These are phyloP conservation scores for Paxillus ammoniavirescens DNA, from an alignment of 768 basidiomycete species.

Conservation along the genomic window DNA sequence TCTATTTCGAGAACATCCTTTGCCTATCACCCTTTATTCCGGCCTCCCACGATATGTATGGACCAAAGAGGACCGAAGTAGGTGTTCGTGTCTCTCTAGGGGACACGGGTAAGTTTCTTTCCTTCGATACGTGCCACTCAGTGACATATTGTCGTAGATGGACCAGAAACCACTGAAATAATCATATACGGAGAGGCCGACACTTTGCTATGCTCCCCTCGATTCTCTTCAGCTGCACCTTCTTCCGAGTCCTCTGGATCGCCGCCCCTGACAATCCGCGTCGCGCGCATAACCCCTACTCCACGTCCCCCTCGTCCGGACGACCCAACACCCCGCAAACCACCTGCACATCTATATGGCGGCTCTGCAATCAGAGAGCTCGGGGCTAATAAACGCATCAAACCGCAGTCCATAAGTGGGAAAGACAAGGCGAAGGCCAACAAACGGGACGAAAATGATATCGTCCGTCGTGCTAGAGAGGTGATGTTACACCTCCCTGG, in stretches of 20 bases:
- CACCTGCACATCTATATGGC: constrained; percentile 39
- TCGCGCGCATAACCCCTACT: constrained; percentile 54
- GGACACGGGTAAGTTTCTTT: constrained; percentile 48
- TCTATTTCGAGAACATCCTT: constrained; percentile 72
- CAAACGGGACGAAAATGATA: constrained; percentile 26
- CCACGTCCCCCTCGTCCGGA: constrained; percentile 61
- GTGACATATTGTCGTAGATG: constrained; percentile 39
- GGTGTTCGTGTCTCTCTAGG: constrained; percentile 72
- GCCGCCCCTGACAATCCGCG: constrained; percentile 39
- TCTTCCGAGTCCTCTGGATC: constrained; percentile 21
- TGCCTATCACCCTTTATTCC: constrained; percentile 44
- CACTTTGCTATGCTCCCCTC: constrained; percentile 8
- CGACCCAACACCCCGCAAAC: constrained; percentile 74
- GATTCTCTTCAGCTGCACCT: constrained; percentile 8
- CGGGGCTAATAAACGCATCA: constrained; percentile 23
- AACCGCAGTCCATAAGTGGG: constrained; percentile 2
- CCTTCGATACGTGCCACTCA: not conserved
- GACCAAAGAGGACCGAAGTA: constrained; percentile 39
- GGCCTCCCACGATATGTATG: constrained; percentile 19
- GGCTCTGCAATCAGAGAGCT: constrained; percentile 12
- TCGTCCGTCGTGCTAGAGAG: constrained; percentile 34
- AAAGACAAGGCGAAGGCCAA: constrained; percentile 15
- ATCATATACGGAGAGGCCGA: constrained; percentile 48
- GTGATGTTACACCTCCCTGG: constrained; percentile 40
- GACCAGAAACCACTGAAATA: constrained; percentile 68